Base-by-base conservation (phyloP, 2,329 filamentous ascomycete species). In the Trichothecium sympodiale region DNA sequence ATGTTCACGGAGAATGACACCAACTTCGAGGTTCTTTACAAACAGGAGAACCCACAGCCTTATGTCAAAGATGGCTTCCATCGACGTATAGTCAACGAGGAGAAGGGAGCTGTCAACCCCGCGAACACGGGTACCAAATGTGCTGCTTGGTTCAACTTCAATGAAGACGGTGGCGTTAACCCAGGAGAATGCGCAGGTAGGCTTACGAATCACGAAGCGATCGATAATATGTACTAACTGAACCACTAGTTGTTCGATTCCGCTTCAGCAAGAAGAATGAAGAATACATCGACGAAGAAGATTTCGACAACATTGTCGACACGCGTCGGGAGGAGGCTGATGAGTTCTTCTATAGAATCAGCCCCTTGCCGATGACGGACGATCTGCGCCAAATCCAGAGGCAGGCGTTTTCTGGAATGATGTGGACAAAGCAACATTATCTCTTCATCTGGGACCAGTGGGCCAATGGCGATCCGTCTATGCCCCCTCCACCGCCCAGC, bases 401-500 rank as follows among this genome's bases (percentile, higher is more conserved):
- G 46, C 88, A 95, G 57, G 91, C 89, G 4, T 83, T 95, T 46
- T 80, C 88, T 1, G 89, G 91, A 36, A 96, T 96, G 89, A 81
- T 96, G 71, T 96, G 89, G 89, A 93, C 83, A 43, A 96, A 96
- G 59, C 89, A 96, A 57, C 85, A 86, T 61, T 96, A 96, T 57
- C 77, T 93, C 54, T 95, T 96, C 58, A 77, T 96, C 49, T 95
- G 87, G 86, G 88, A 96, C 45, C 83, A 96, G 54, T 96, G 89
- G 89, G 87, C 88, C 17, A 94, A 94, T 44, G 89, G 89, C 35
- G 89, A 96, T 53, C 88, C 88, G 9, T 73, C 71, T 33, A 85
- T 88, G 67, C 86, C 88, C 30, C 83, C 89, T 23, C 91, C 91
- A 17, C 89, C 89, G 1, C 67, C 81, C 1, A 71, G 74, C 28